Evolutionary conservation across 208 protist species (phyloP).

Genomic region (Porcisia deanei): DNA sequence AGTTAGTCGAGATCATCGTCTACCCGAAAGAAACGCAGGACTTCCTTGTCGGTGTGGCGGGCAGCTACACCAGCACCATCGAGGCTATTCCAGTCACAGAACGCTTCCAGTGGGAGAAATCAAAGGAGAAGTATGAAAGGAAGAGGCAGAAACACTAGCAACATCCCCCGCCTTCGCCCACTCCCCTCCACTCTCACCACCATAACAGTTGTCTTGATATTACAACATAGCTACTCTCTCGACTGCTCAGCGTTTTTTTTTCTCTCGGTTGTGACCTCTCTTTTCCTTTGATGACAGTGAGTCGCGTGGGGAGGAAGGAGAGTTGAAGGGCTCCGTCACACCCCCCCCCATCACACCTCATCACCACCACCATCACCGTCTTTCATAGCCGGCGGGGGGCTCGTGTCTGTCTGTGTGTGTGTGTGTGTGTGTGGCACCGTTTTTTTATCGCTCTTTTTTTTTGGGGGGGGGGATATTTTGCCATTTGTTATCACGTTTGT

Average conservation of each 20-base stretch:
- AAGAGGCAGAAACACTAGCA: slow-evolving; percentile 18
- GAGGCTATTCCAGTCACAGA: slow-evolving; percentile 57
- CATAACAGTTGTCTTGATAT: no score
- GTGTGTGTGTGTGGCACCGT: background rate
- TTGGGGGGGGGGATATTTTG: no score
- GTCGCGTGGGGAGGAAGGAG: background rate
- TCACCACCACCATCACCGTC: no score
- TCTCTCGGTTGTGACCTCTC: background rate
- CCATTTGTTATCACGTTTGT: no score
- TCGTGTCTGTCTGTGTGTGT: background rate
- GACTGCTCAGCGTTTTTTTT: background rate
- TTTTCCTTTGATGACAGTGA: background rate
- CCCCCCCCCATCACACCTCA: no score
- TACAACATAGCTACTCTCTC: no score
- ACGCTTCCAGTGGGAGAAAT: slow-evolving; percentile 61
- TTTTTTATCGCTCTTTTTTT: no score
- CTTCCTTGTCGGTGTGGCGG: slow-evolving; percentile 69
- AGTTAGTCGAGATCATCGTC: slow-evolving; percentile 63
- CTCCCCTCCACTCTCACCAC: background rate
- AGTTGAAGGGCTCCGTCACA: background rate
- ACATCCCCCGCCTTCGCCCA: background rate
- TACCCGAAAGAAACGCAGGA: slow-evolving; percentile 74
- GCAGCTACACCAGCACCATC: slow-evolving; percentile 75
- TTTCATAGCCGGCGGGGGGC: background rate
- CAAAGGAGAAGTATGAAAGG: slow-evolving; percentile 39